Percentiles rank a stretch among this genome's conserved stretches.
Evolutionary conservation across 1,284 basidiomycete species (phyloP).

Genomic region (Blastosporella zonata): DNA sequence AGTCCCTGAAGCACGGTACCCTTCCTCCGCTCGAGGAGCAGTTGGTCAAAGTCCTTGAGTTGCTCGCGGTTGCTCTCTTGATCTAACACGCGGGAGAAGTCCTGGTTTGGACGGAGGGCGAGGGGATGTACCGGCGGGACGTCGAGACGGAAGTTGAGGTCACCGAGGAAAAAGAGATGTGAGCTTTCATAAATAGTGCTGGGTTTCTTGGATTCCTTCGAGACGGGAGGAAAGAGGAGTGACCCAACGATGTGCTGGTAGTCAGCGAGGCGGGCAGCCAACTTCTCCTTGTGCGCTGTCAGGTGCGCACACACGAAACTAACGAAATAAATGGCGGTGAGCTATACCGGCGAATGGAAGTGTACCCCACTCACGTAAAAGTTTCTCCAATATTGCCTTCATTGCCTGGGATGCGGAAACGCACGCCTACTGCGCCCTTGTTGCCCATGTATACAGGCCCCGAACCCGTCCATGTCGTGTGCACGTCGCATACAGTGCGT

Average conservation of each 20-base stretch:
- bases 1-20: constrained; percentile 70
- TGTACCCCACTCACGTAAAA: constrained; percentile 65
- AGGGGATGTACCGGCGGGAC: constrained; percentile 51
- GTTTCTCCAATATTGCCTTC: constrained; percentile 65
- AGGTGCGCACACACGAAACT: constrained; percentile 95
- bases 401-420: constrained; percentile 67
- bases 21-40: constrained; percentile 60
- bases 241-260: constrained; percentile 81
- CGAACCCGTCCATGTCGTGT: constrained; percentile 74
- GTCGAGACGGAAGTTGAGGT: constrained; percentile 85
- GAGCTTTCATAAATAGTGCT: constrained; percentile 78
- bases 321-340: constrained; percentile 10
- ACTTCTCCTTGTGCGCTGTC: constrained; percentile 77
- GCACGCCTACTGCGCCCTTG: constrained; percentile 90
- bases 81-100: constrained; percentile 42
- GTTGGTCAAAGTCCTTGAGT: constrained; percentile 78
- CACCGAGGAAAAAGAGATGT: constrained; percentile 85
- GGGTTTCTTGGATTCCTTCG: constrained; percentile 30
- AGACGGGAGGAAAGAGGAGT: constrained; percentile 71
- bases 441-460: constrained; percentile 87
- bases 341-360: constrained; percentile 5
- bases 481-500: constrained; percentile 59
- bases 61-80: constrained; percentile 56
- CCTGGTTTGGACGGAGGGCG: constrained; percentile 25
- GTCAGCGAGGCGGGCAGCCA: constrained; percentile 74